A percentile compares a stretch with the other conserved stretches of the same genome.
Evolutionary conservation across 768 basidiomycete genomes (phyloP).

Genomic region (Hydnomerulius pinastri): DNA sequence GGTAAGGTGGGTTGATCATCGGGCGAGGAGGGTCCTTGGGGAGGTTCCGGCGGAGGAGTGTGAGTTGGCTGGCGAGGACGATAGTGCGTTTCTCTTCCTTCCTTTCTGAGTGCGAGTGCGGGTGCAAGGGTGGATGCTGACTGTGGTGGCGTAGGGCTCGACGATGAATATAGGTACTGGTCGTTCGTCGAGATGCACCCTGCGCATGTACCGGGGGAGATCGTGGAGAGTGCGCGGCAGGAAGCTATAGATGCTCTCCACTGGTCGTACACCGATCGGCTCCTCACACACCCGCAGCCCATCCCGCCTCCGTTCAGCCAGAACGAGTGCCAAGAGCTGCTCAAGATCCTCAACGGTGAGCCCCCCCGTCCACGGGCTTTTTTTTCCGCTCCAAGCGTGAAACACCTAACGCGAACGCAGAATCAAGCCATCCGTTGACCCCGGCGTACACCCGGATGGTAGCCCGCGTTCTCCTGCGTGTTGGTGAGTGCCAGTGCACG

Average conservation of each 20-base stretch:
- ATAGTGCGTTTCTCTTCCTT: slow-evolving; percentile 36
- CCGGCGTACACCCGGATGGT: slow-evolving; percentile 63
- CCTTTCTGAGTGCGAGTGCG: background rate
- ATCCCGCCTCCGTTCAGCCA: slow-evolving; percentile 70
- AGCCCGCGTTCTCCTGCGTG: slow-evolving; percentile 66
- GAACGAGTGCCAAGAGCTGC: slow-evolving; percentile 77
- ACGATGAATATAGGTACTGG: slow-evolving; percentile 83
- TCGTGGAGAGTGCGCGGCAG: slow-evolving; percentile 54
- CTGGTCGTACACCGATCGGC: slow-evolving; percentile 81
- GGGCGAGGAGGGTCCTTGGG: slow-evolving; percentile 48
- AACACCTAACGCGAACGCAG: slow-evolving; percentile 10
- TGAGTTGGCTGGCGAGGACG: slow-evolving; percentile 34
- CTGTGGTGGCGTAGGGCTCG: slow-evolving; percentile 49
- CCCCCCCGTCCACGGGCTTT: background rate
- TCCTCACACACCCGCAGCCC: slow-evolving; percentile 60
- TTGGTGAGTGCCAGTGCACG: slow-evolving; percentile 48
- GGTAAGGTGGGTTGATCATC: slow-evolving; percentile 69
- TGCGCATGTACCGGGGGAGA: slow-evolving; percentile 54
- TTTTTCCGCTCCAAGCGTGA: slow-evolving; percentile 6
- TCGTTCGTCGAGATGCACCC: slow-evolving; percentile 78
- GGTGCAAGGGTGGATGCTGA: background rate
- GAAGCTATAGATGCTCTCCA: slow-evolving; percentile 78
- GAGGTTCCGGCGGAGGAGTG: slow-evolving; percentile 42
- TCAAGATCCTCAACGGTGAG: slow-evolving; percentile 50
- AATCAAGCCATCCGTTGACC: slow-evolving; percentile 22